These are phyloP conservation scores for Fomitopsis serialis DNA, from an alignment of 768 basidiomycete genomes.

Conservation along the genomic window DNA sequence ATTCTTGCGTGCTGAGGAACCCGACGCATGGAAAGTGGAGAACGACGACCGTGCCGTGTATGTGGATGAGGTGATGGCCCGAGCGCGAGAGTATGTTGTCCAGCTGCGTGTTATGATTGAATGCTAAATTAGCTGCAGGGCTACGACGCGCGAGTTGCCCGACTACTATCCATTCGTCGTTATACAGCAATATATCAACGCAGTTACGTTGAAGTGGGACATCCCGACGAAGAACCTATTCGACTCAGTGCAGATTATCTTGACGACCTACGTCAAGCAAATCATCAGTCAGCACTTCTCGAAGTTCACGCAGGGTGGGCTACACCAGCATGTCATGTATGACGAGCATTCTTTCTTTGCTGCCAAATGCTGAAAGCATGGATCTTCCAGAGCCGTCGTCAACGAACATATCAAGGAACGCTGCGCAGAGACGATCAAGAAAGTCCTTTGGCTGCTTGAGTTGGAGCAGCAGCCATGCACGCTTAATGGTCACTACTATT, in stretches of 20 bases:
- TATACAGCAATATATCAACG: conserved; percentile 42
- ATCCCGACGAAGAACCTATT: conserved; percentile 43
- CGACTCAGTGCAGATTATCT: conserved; percentile 28
- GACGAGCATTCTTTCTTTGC: conserved; percentile 10
- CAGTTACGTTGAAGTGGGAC: conserved; percentile 42
- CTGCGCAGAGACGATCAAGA: conserved; percentile 31
- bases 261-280: conserved; percentile 34
- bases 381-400: conserved; percentile 44
- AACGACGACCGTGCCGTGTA: conserved; percentile 29
- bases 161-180: conserved; percentile 63
- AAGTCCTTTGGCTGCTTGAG: conserved; percentile 42
- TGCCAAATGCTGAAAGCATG: background rate
- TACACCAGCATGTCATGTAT: conserved; percentile 45
- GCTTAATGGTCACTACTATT: conserved; percentile 45
- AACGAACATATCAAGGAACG: conserved; percentile 45
- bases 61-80: conserved; percentile 46
- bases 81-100: conserved; percentile 40
- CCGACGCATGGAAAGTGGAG: background rate
- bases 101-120: background rate
- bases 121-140: conserved; percentile 30
- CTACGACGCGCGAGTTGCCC: conserved; percentile 67
- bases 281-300: conserved; percentile 48
- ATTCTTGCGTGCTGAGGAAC: conserved; percentile 16
- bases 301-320: conserved; percentile 44
- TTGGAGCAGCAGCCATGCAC: conserved; percentile 46